These are phyloP conservation scores for Massariosphaeria phaeospora DNA, from an alignment of 495 filamentous ascomycete genomes.

Conservation along the genomic window DNA sequence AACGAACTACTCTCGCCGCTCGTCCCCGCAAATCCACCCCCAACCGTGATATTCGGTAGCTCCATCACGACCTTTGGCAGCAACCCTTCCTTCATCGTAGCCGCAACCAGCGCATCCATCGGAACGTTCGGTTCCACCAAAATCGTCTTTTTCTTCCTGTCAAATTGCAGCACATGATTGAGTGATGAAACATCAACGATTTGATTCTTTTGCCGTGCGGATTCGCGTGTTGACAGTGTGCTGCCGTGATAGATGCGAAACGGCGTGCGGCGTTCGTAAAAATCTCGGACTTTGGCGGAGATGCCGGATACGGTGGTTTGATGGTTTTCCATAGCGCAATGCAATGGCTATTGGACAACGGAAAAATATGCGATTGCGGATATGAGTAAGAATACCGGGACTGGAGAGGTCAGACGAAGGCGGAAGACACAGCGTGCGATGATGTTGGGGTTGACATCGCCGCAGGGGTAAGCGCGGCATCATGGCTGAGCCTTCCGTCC, in stretches of 20 bases:
- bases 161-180: constrained; percentile 40
- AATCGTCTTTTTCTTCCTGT: constrained; percentile 37
- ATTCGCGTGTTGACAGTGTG: constrained; percentile 64
- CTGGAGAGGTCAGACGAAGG: neutral
- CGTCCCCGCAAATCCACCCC: constrained; percentile 59
- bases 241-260: constrained; percentile 77
- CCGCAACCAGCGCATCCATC: constrained; percentile 56
- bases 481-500: too few relatives aligned
- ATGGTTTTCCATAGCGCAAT: constrained; percentile 19
- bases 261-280: constrained; percentile 12
- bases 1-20: constrained; percentile 57
- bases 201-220: constrained; percentile 41
- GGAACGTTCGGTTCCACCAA: constrained; percentile 63
- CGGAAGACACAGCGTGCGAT: too few relatives aligned
- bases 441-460: too few relatives aligned
- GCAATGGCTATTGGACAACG: neutral
- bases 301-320: constrained; percentile 13
- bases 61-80: constrained; percentile 58
- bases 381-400: too few relatives aligned
- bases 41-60: constrained; percentile 61
- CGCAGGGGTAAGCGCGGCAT: too few relatives aligned
- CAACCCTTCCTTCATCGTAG: constrained; percentile 48
- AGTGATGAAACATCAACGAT: constrained; percentile 52
- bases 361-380: neutral
- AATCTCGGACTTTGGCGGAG: constrained; percentile 3